These are phyloP conservation scores for Acanthamoeba healyi DNA, from an alignment of 208 protist genomes.

Conservation along the genomic window DNA sequence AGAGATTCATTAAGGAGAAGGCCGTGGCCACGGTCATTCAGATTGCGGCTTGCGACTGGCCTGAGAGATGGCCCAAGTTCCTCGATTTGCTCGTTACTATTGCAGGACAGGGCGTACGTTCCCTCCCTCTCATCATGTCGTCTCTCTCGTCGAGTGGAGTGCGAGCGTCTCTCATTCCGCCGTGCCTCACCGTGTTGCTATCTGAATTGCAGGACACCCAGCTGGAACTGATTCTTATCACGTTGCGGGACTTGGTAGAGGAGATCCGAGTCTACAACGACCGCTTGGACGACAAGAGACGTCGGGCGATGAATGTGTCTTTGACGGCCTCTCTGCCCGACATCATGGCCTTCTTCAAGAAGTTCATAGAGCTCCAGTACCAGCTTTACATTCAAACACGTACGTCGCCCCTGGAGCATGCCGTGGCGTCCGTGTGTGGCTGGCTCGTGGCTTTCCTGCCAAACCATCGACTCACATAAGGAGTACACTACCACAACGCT, in stretches of 20 bases:
- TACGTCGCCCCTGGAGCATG: not conserved
- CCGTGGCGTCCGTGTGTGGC: too few relatives aligned
- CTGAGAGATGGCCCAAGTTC: not conserved
- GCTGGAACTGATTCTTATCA: constrained; percentile 62
- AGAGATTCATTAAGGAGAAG: constrained; percentile 70
- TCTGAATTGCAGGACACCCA: constrained; percentile 4
- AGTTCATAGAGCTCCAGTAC: constrained; percentile 44
- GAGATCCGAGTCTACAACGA: constrained; percentile 11
- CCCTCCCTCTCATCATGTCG: not conserved
- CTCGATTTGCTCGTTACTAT: constrained; percentile 24
- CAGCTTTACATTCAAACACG: not conserved
- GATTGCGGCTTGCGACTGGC: constrained; percentile 32
- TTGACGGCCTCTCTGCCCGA: not conserved
- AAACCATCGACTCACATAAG: not conserved
- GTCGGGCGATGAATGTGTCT: not conserved
- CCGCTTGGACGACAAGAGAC: constrained; percentile 1
- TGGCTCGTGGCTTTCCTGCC: too few relatives aligned
- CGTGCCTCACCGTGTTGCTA: not conserved
- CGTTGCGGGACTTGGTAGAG: not conserved
- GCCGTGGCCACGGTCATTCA: not conserved
- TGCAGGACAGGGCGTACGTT: constrained; percentile 23
- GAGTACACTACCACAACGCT: not conserved
- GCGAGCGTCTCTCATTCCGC: not conserved
- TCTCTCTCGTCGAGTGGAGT: not conserved
- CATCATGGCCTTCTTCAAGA: constrained; percentile 20